A percentile compares a stretch with the other conserved stretches of the same genome.
Evolutionary conservation across 306 rosid genomes (phyloP).

Genomic region (Pterocarpus macrocarpus): DNA sequence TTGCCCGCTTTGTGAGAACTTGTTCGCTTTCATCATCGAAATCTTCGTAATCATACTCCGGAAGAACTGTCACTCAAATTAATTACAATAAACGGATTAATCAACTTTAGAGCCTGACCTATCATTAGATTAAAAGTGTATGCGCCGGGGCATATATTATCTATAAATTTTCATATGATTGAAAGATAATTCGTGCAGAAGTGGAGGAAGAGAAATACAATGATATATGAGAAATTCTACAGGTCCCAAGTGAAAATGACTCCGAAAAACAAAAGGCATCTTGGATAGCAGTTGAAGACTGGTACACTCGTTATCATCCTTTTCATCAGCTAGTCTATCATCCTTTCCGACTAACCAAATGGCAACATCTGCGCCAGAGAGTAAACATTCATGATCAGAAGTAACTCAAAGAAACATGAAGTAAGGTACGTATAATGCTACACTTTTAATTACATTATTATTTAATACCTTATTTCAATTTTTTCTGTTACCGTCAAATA

Average conservation of each 20-base stretch:
- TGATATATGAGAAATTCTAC: not conserved
- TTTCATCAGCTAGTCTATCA: not conserved
- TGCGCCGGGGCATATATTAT: too few species aligned
- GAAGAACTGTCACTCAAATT: slow-evolving; percentile 28
- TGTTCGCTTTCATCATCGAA: not conserved
- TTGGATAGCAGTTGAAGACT: slow-evolving; percentile 28
- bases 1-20: not conserved
- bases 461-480: too few species aligned
- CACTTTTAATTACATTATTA: too few species aligned
- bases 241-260: not conserved
- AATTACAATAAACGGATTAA: not conserved
- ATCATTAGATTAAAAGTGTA: too few species aligned
- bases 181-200: too few species aligned
- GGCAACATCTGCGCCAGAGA: slow-evolving; percentile 23
- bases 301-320: not conserved
- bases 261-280: slow-evolving; percentile 34
- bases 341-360: slow-evolving; percentile 10
- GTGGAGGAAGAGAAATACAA: not conserved
- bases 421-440: too few species aligned
- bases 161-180: too few species aligned
- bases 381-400: not conserved
- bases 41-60: not conserved
- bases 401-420: too few species aligned
- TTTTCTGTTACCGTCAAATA: too few species aligned
- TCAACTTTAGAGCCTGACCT: not conserved